Conservation (phyloP, 164 flowering plant species). For the Amborella trichopoda region DNA sequence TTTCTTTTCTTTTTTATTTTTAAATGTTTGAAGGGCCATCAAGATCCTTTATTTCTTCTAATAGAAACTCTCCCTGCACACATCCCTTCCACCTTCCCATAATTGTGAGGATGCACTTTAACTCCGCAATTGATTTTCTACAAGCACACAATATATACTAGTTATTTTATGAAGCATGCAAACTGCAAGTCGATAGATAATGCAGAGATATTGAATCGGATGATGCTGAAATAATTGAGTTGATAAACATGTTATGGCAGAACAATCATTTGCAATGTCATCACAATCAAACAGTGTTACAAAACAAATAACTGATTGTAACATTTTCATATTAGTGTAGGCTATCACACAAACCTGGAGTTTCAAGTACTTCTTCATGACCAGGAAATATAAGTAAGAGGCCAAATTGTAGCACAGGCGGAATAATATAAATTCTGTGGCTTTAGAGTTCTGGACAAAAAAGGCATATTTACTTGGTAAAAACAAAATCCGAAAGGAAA, state of each 20-base stretch:
- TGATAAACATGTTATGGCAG: not conserved
- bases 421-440: constrained; percentile 33
- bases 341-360: constrained; percentile 53
- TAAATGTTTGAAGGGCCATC: too few relatives aligned
- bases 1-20: too few relatives aligned
- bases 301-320: too few relatives aligned
- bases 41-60: too few relatives aligned
- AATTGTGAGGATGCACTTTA: too few relatives aligned
- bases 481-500: too few relatives aligned
- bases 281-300: not conserved
- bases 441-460: constrained; percentile 32
- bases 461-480: too few relatives aligned
- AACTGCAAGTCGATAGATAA: not conserved
- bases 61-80: too few relatives aligned
- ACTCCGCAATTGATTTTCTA: too few relatives aligned
- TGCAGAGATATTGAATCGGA: not conserved
- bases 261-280: not conserved
- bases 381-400: constrained; percentile 77
- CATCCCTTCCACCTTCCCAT: too few relatives aligned
- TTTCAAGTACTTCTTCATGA: constrained; percentile 57
- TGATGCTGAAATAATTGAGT: not conserved
- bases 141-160: too few relatives aligned
- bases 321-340: too few relatives aligned
- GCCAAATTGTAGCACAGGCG: constrained; percentile 66
- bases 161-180: not conserved